Conservation (phyloP, 768 basidiomycete genomes). For the Inosperma sp. region DNA sequence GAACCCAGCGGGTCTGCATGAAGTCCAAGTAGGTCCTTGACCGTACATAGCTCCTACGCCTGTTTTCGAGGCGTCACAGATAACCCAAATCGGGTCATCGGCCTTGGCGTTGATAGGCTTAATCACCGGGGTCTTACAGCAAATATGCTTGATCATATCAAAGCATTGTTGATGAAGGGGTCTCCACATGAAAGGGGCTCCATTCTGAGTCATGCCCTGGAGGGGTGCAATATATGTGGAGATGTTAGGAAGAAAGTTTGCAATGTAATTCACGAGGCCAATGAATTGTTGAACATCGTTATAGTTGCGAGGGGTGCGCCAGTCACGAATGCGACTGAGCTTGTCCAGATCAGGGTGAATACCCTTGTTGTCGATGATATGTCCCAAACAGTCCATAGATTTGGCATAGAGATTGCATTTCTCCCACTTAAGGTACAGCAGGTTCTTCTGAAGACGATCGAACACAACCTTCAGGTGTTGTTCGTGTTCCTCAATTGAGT, state of each 20-base stretch:
- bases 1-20: conserved; percentile 31
- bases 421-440: conserved; percentile 29
- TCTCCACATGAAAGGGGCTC: conserved; percentile 23
- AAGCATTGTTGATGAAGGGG: conserved; percentile 28
- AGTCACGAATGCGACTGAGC: conserved; percentile 28
- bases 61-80: conserved; percentile 29
- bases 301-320: conserved; percentile 30
- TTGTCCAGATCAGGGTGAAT: conserved; percentile 37
- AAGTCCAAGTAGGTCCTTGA: conserved; percentile 29
- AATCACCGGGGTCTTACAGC: conserved; percentile 18
- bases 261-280: conserved; percentile 37
- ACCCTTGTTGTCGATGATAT: conserved; percentile 36
- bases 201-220: conserved; percentile 25
- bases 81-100: conserved; percentile 24
- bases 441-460: conserved; percentile 18
- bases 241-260: conserved; percentile 33
- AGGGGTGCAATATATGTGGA: conserved; percentile 31
- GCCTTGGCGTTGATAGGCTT: conserved; percentile 18
- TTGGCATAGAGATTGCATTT: not conserved
- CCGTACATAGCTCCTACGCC: conserved; percentile 26
- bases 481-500: conserved; percentile 36
- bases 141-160: conserved; percentile 30
- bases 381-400: conserved; percentile 33
- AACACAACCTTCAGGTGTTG: conserved; percentile 17
- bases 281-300: conserved; percentile 37